These are phyloP conservation scores for Ganoderma sinense DNA, from an alignment of 1,284 basidiomycete genomes.

Conservation along the genomic window DNA sequence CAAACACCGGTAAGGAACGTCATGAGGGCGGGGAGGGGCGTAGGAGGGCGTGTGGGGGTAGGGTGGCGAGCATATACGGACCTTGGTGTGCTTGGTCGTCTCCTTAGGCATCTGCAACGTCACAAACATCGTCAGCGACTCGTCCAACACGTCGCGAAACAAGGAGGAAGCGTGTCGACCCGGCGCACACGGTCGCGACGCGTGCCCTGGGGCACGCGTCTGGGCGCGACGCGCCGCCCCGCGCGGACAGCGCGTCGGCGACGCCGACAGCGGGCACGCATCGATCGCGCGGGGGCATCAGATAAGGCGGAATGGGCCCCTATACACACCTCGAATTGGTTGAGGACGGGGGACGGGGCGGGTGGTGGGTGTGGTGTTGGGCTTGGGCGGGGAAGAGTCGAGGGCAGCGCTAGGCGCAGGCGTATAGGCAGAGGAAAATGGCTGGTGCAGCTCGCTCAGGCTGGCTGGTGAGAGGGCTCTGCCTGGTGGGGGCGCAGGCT, in stretches of 20 bases:
- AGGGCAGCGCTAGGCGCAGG: conserved; percentile 37
- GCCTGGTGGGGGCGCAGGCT: conserved; percentile 34
- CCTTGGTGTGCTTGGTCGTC: conserved; percentile 79
- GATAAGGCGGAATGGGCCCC: conserved; percentile 28
- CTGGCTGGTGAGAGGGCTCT: conserved; percentile 38
- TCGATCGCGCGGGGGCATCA: conserved; percentile 32
- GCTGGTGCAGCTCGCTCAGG: conserved; percentile 32
- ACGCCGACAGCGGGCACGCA: conserved; percentile 29
- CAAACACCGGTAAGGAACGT: conserved; percentile 18
- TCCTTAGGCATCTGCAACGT: conserved; percentile 83
- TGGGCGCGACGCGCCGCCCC: conserved; percentile 36
- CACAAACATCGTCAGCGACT: conserved; percentile 42
- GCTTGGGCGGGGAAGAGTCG: conserved; percentile 25
- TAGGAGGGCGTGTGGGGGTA: conserved; percentile 6
- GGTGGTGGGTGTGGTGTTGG: conserved; percentile 22
- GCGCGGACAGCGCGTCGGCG: conserved; percentile 24
- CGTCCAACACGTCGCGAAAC: conserved; percentile 40
- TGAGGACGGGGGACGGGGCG: conserved; percentile 23
- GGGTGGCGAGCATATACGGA: conserved; percentile 44
- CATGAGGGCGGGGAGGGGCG: neutral
- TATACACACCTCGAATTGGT: conserved; percentile 31
- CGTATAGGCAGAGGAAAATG: conserved; percentile 35
- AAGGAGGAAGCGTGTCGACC: conserved; percentile 23
- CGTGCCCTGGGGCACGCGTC: conserved; percentile 37
- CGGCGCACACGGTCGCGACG: conserved; percentile 31